A percentile compares a stretch with the other conserved stretches of the same genome.
These are phyloP conservation scores for Auriscalpium microsporum DNA, from an alignment of 768 basidiomycete genomes.

Conservation along the genomic window DNA sequence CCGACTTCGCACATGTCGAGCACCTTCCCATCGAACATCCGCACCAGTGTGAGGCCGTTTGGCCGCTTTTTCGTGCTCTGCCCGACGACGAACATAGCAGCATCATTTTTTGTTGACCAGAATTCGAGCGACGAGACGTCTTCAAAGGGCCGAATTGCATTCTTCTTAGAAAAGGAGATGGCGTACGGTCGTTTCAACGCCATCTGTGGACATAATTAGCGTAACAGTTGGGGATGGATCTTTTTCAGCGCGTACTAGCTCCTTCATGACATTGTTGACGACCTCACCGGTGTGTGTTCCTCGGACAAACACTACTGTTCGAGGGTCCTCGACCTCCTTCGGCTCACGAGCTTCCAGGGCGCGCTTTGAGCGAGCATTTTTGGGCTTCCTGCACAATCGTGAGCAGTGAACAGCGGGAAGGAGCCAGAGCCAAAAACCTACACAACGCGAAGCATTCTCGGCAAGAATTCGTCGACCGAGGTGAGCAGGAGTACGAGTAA, in stretches of 20 bases:
- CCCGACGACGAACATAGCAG: conserved; percentile 82
- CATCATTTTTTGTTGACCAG: conserved; percentile 92
- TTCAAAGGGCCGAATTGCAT: conserved; percentile 86
- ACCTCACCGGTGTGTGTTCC: conserved; percentile 81
- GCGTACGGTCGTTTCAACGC: conserved; percentile 86
- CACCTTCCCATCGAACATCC: conserved; percentile 80
- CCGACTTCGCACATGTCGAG: conserved; percentile 96
- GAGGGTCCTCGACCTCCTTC: conserved; percentile 82
- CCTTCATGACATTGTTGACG: conserved; percentile 76
- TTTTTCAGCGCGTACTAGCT: conserved; percentile 52
- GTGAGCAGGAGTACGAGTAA: no score
- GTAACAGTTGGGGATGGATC: neutral
- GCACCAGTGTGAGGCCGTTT: conserved; percentile 72
- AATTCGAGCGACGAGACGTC: conserved; percentile 77
- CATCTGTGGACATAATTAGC: conserved; percentile 46
- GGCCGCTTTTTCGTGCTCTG: conserved; percentile 94
- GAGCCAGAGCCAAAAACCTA: no score
- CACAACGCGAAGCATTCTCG: no score
- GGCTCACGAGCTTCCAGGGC: conserved; percentile 79
- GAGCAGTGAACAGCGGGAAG: no score
- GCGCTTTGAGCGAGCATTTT: conserved; percentile 92
- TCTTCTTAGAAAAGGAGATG: conserved; percentile 93
- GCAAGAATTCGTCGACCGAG: no score
- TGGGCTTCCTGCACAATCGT: conserved; percentile 59
- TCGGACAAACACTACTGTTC: conserved; percentile 84